Conservation (phyloP, 371 early-diverging fungal species). For the Syncephalastrum monosporum region DNA sequence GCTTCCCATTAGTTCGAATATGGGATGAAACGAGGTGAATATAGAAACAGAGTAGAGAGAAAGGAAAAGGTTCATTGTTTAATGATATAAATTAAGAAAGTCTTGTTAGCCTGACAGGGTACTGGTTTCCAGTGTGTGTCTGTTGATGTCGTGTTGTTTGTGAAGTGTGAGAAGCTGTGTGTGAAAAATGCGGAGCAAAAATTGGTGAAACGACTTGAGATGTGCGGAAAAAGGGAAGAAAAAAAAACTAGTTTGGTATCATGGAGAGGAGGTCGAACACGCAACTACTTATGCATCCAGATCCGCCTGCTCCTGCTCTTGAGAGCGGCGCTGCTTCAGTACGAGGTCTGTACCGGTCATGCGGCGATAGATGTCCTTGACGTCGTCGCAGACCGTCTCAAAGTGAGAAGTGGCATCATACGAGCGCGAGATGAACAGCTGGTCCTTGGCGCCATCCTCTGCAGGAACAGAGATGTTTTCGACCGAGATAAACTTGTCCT, state of each 20-base stretch:
- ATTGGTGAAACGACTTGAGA: not conserved
- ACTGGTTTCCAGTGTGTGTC: no score
- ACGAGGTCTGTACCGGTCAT: slow-evolving; percentile 87
- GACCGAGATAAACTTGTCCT: slow-evolving; percentile 87
- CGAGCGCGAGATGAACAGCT: slow-evolving; percentile 89
- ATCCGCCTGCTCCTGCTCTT: slow-evolving; percentile 32
- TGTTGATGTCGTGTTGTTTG: no score
- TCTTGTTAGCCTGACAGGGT: no score
- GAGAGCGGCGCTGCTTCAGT: slow-evolving; percentile 63
- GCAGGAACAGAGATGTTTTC: slow-evolving; percentile 84
- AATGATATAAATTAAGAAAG: no score
- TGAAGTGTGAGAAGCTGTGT: no score
- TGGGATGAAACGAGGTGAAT: no score
- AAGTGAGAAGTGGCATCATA: slow-evolving; percentile 99
- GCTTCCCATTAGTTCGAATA: no score
- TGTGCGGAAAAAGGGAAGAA: not conserved
- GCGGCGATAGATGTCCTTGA: slow-evolving; percentile 90
- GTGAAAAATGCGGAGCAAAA: no score
- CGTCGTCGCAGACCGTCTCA: slow-evolving; percentile 97
- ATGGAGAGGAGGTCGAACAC: not conserved
- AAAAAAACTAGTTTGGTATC: no score
- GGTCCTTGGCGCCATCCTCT: slow-evolving; percentile 78
- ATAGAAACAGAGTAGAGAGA: no score
- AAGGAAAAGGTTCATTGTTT: no score
- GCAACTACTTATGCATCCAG: slow-evolving; percentile 5